A percentile compares a stretch with the other conserved stretches of the same genome.
Conservation (phyloP, 1,284 basidiomycete species). For the Neonothopanus nambi region DNA sequence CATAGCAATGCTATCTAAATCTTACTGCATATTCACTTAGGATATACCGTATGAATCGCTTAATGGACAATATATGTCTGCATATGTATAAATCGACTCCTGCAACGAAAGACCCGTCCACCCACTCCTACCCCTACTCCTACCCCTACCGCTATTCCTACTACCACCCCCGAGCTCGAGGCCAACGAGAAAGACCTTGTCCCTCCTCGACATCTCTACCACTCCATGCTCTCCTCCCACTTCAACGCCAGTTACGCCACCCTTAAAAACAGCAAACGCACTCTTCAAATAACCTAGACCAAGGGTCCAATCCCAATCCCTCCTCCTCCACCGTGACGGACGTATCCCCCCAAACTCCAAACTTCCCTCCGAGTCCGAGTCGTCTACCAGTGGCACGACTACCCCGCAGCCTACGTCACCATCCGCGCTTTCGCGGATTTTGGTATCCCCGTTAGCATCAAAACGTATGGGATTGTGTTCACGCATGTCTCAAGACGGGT, state of each 20-base stretch:
- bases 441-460: background rate
- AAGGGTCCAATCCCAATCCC: constrained; percentile 35
- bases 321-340: no score
- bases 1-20: no score
- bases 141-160: no score
- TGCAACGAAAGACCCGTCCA: constrained; percentile 24
- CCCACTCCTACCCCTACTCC: background rate
- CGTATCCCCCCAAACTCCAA: constrained; percentile 39
- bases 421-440: background rate
- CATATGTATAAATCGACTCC: no score
- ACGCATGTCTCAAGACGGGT: background rate
- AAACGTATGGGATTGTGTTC: background rate
- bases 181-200: no score
- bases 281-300: constrained; percentile 23
- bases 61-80: no score
- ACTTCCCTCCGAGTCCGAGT: no score
- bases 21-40: no score
- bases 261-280: constrained; percentile 13
- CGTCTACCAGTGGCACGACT: constrained; percentile 41
- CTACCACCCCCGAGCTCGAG: no score
- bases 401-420: constrained; percentile 38
- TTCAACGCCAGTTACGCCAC: constrained; percentile 24
- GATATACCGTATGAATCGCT: no score
- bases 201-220: constrained; percentile 43
- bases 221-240: constrained; percentile 44